Evolutionary conservation across 1,284 basidiomycete species (phyloP), one percentile per base, ranked within the genome.

Genomic region (Afroboletus lepidellus): DNA sequence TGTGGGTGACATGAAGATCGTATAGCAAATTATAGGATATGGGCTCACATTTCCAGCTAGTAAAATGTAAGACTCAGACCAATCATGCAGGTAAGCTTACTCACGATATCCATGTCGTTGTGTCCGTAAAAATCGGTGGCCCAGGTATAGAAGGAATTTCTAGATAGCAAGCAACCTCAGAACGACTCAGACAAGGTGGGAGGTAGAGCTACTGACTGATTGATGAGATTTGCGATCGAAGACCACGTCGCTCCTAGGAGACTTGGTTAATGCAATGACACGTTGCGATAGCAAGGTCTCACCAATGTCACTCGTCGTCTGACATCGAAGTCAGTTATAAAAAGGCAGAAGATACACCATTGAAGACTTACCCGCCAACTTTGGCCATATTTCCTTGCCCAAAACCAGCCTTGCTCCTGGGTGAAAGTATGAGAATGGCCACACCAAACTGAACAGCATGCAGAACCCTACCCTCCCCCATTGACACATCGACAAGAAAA

Each of bases 281-380:
- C 13, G n/a, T n/a, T 11, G 18, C 27, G 18, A 8, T 2, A 27
- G 20, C 24, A 43, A 41, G 9, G 5, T 24, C 41, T 25, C 50
- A 72, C 77, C 71, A 48, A 84, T 83, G 58, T 84, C 81, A 20
- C 69, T 66, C 3, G 80, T 81, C 3, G 80, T 83, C 80, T 83
- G 54, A 34, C 29, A 48, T 12, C 6, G 41, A 51, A 8, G 8
- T 32, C 37, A 39, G 27, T 51, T n/a, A 38, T 39, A 25, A 48
- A 50, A 30, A 41, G 5, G 25, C 23, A 25, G 16, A 39, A 4
- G 8, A 30, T 3, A 36, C 5, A 38, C 12, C 8, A 8, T 42
- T n/a, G 9, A 38, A 49, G 24, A 70, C 77, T 36, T 55, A 81
- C 80, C 60, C 81, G 73, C 81, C 81, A 84, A 52, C 75, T 79